These are phyloP conservation scores for Penicillium silybi DNA, from an alignment of 495 filamentous ascomycete genomes.

Conservation along the genomic window DNA sequence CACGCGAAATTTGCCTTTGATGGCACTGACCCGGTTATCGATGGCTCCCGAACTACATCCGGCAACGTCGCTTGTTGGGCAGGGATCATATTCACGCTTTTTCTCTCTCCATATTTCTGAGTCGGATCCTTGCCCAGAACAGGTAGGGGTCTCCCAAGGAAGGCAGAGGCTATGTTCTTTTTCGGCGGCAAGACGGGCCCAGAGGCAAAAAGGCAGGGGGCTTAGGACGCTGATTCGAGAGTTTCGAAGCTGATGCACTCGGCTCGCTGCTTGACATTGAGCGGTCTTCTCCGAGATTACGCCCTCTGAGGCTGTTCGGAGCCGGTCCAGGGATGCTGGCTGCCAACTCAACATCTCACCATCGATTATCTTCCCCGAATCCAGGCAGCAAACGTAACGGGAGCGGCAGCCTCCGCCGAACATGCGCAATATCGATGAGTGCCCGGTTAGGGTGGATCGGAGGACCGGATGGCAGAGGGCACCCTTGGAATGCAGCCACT, in stretches of 20 bases:
- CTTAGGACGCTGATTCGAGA: slow-evolving; percentile 29
- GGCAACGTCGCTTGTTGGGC: slow-evolving; percentile 26
- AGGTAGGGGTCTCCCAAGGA: slow-evolving; percentile 26
- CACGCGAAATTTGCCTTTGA: slow-evolving; percentile 7
- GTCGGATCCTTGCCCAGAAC: slow-evolving; percentile 28
- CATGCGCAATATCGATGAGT: slow-evolving; percentile 17
- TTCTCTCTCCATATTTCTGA: slow-evolving; percentile 14
- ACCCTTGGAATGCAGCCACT: slow-evolving; percentile 8
- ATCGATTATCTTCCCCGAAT: slow-evolving; percentile 25
- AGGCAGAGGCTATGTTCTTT: background rate
- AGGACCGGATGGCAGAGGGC: slow-evolving; percentile 5
- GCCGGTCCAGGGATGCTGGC: slow-evolving; percentile 25
- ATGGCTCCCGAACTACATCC: slow-evolving; percentile 4
- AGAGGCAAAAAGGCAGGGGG: slow-evolving; percentile 27
- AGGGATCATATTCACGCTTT: slow-evolving; percentile 19
- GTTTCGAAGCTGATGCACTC: slow-evolving; percentile 14
- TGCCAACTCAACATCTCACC: slow-evolving; percentile 35
- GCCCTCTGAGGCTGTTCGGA: slow-evolving; percentile 23
- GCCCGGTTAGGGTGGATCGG: slow-evolving; percentile 7
- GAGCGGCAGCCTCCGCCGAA: slow-evolving; percentile 26
- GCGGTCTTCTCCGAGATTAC: slow-evolving; percentile 21
- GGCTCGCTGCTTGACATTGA: slow-evolving; percentile 19
- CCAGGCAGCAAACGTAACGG: slow-evolving; percentile 14
- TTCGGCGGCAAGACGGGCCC: slow-evolving; percentile 29
- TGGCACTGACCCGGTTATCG: background rate